Conservation (phyloP, 2,329 filamentous ascomycete species). For the Dactylellina drechsleri region DNA sequence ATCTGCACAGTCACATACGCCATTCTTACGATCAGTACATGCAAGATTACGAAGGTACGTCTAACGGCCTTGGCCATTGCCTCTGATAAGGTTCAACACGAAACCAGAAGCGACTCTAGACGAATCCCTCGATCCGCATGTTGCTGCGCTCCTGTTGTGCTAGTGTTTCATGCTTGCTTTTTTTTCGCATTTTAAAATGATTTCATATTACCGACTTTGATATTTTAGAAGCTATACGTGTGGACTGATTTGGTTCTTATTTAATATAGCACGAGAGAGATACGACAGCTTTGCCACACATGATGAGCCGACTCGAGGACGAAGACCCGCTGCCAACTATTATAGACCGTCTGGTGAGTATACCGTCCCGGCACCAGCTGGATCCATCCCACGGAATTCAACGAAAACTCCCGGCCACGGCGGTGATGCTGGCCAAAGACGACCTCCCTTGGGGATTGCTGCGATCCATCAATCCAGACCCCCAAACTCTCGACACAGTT, state of each 20-base stretch:
- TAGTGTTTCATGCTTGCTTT: conserved; percentile 10
- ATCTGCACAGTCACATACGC: conserved; percentile 27
- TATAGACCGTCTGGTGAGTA: conserved; percentile 40
- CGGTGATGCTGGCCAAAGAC: conserved; percentile 21
- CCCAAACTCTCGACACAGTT: conserved; percentile 48
- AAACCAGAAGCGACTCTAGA: conserved; percentile 55
- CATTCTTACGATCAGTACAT: conserved; percentile 38
- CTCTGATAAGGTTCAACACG: conserved; percentile 55
- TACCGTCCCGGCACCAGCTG: conserved; percentile 19
- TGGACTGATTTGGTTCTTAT: conserved; percentile 48
- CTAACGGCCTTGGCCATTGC: conserved; percentile 50
- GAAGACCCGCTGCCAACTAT: conserved; percentile 17
- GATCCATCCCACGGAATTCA: conserved; percentile 24
- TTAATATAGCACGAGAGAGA: conserved; percentile 26
- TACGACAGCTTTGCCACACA: conserved; percentile 33
- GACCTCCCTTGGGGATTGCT: conserved; percentile 1
- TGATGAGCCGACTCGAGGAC: conserved; percentile 34
- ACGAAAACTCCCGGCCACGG: conserved; percentile 48
- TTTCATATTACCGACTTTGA: background rate
- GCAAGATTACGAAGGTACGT: conserved; percentile 54
- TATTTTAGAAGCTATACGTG: conserved; percentile 50
- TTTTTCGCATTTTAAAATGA: conserved; percentile 1
- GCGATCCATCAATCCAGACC: conserved; percentile 40
- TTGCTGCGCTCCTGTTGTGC: conserved; percentile 45
- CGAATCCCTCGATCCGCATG: conserved; percentile 54